These are phyloP conservation scores for Opeltia flavorubescens DNA, from an alignment of 495 filamentous ascomycete species.

Conservation along the genomic window DNA sequence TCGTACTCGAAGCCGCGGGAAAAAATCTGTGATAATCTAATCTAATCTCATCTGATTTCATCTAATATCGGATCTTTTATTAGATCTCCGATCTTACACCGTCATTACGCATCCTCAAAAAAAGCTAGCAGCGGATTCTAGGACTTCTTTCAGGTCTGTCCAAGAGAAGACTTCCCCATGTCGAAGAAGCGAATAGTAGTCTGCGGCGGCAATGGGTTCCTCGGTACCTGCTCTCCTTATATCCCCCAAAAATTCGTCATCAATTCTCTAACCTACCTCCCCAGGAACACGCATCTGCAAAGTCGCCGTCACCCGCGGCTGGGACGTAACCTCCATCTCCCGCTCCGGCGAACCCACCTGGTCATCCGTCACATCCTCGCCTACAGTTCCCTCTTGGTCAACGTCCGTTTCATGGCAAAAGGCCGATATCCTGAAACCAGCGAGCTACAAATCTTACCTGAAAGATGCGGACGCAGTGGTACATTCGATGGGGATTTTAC, in stretches of 20 bases:
- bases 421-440: conserved; percentile 72
- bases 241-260: neutral
- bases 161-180: conserved; percentile 1
- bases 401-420: conserved; percentile 70
- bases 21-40: too few species aligned
- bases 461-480: conserved; percentile 68
- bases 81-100: too few species aligned
- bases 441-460: conserved; percentile 59
- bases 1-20: too few species aligned
- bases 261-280: conserved; percentile 5
- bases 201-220: conserved; percentile 88
- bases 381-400: conserved; percentile 64
- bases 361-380: conserved; percentile 60
- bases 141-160: too few species aligned
- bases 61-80: too few species aligned
- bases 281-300: conserved; percentile 79
- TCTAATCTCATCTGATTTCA: too few species aligned
- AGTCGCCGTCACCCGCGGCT: conserved; percentile 64
- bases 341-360: conserved; percentile 83
- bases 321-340: conserved; percentile 81
- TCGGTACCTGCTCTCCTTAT: conserved; percentile 38
- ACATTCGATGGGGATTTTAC: conserved; percentile 87
- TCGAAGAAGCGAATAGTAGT: conserved; percentile 63
- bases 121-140: too few species aligned
- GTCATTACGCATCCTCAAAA: too few species aligned